Percentiles rank a stretch among this genome's conserved stretches.
These are phyloP conservation scores for Tulasnella sp. DNA, from an alignment of 768 basidiomycete species.

Conservation along the genomic window DNA sequence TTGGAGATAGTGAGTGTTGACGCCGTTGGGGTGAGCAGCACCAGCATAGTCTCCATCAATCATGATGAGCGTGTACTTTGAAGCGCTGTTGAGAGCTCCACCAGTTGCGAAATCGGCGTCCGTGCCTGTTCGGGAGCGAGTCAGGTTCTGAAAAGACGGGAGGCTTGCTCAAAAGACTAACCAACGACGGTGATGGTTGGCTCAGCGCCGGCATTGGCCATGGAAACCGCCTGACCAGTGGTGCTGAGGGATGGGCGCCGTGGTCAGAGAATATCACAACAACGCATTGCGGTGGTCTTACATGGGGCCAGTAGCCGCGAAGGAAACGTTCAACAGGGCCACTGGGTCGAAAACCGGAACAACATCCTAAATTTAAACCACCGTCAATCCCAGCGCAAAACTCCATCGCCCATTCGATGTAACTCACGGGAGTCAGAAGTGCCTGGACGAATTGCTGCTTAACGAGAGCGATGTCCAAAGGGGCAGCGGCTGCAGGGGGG, in stretches of 20 bases:
- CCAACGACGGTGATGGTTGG: conserved; percentile 11
- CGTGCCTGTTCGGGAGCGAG: not conserved
- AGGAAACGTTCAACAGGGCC: conserved; percentile 12
- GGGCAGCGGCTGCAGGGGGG: conserved; percentile 6
- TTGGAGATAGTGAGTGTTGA: conserved; percentile 21
- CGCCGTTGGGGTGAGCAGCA: conserved; percentile 11
- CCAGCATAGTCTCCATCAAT: conserved; percentile 20
- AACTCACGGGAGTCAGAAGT: conserved; percentile 19
- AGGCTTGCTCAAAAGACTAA: not conserved
- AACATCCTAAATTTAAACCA: conserved; percentile 9
- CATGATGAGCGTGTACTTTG: conserved; percentile 22
- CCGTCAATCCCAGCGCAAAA: not conserved
- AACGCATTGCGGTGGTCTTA: not conserved
- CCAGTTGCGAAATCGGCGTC: conserved; percentile 5
- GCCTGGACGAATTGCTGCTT: conserved; percentile 23
- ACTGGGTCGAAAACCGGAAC: conserved; percentile 19
- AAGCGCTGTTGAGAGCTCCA: conserved; percentile 17
- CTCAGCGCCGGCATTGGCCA: not conserved
- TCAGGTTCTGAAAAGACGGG: not conserved
- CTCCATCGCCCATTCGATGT: not conserved
- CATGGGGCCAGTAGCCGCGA: conserved; percentile 7
- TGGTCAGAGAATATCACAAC: not conserved
- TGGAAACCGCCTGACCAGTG: conserved; percentile 4
- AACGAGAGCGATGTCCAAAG: conserved; percentile 14
- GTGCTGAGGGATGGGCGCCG: not conserved